These are phyloP conservation scores for Micractinium sp. DNA, from an alignment of 139 green algal species.

Conservation along the genomic window DNA sequence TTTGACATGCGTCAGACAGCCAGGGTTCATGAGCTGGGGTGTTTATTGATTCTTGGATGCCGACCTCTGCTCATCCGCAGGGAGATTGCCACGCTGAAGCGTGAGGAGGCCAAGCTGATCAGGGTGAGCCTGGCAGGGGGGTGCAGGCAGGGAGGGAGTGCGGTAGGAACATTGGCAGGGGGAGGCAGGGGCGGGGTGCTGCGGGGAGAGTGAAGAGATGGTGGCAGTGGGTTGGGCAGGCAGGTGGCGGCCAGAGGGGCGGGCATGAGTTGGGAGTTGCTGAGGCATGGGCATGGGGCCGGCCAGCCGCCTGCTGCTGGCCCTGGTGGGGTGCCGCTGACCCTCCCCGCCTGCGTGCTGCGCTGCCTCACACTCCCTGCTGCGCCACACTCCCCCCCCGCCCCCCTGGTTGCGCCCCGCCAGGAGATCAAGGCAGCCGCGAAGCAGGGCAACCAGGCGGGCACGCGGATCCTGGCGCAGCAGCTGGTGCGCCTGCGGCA, in stretches of 20 bases:
- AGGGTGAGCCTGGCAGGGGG: not conserved
- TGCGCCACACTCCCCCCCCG: not conserved
- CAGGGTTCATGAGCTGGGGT: too few relatives aligned
- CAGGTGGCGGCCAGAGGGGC: too few relatives aligned
- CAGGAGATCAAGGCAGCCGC: conserved; percentile 42
- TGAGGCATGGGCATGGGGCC: too few relatives aligned
- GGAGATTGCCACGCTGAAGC: conserved; percentile 23
- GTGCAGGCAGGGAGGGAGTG: too few relatives aligned
- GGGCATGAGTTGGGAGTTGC: too few relatives aligned
- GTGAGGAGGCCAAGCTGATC: conserved; percentile 31
- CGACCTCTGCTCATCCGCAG: not conserved
- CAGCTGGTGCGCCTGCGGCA: conserved; percentile 61
- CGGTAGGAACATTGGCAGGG: too few relatives aligned
- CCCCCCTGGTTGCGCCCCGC: not conserved
- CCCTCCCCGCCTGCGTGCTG: not conserved
- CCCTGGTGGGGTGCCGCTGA: too few relatives aligned
- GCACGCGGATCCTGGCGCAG: conserved; percentile 62
- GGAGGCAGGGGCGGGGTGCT: not conserved
- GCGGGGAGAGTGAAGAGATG: not conserved
- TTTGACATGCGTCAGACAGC: not conserved
- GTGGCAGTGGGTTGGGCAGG: not conserved
- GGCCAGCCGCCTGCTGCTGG: too few relatives aligned
- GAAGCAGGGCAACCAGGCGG: conserved; percentile 49
- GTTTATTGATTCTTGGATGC: too few relatives aligned
- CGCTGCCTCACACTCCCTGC: not conserved